A percentile compares a stretch with the other conserved stretches of the same genome.
These are phyloP conservation scores for Boechera divaricarpa DNA, from an alignment of 345 rosid species.

Conservation along the genomic window DNA sequence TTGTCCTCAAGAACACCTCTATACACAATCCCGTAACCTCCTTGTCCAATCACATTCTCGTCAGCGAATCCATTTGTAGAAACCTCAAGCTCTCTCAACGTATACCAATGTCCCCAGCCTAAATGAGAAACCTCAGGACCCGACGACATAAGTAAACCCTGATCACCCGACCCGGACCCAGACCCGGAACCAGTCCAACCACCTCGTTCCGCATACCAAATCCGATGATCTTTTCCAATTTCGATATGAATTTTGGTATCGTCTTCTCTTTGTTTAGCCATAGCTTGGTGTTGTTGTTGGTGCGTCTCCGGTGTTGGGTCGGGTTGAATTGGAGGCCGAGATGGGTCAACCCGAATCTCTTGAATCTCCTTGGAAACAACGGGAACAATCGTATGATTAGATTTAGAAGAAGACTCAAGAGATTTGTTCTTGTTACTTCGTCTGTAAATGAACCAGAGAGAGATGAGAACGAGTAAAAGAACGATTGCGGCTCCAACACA, in stretches of 20 bases:
- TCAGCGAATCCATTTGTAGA: conserved; percentile 74
- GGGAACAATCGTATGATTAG: conserved; percentile 59
- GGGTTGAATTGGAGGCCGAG: conserved; percentile 49
- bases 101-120: conserved; percentile 99
- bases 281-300: conserved; percentile 32
- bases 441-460: conserved; percentile 83
- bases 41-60: conserved; percentile 94
- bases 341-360: conserved; percentile 74
- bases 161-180: conserved; percentile 74
- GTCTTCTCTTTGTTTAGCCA: conserved; percentile 44
- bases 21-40: conserved; percentile 96
- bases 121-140: conserved; percentile 94
- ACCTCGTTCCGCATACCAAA: conserved; percentile 73
- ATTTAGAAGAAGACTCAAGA: conserved; percentile 37
- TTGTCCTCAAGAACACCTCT: conserved; percentile 74
- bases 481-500: conserved; percentile 88
- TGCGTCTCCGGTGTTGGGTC: conserved; percentile 55
- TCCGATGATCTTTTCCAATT: conserved; percentile 85
- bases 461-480: conserved; percentile 75
- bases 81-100: conserved; percentile 87
- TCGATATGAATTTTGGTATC: conserved; percentile 75
- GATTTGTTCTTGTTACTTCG: conserved; percentile 50
- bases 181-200: conserved; percentile 60
- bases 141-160: conserved; percentile 44
- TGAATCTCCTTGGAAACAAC: conserved; percentile 80